phyloP scores from a whole-genome alignment of 2,329 filamentous ascomycete genomes.

The Verticillium isaacii region DNA sequence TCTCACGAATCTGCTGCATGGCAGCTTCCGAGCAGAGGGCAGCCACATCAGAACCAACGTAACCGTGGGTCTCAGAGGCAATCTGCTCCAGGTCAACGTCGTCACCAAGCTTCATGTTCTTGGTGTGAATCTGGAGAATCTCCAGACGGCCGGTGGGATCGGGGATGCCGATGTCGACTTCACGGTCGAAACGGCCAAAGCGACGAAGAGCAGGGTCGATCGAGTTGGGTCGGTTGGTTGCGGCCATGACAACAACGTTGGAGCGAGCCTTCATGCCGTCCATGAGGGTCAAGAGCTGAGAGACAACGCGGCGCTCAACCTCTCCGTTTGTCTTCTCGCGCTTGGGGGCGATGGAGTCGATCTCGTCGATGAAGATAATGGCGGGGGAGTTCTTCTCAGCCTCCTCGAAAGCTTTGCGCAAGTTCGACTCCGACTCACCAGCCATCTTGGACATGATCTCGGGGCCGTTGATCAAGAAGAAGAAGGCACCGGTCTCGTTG shows the following conservation, averaged over 20 bases:
- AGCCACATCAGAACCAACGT: constrained; percentile 96
- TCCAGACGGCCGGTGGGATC: constrained; percentile 97
- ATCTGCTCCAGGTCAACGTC: constrained; percentile 97
- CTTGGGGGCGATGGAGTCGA: constrained; percentile 98
- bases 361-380: constrained; percentile 99
- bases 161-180: constrained; percentile 96
- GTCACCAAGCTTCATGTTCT: constrained; percentile 99
- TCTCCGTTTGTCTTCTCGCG: constrained; percentile 99
- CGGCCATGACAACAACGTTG: constrained; percentile 98
- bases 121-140: constrained; percentile 99
- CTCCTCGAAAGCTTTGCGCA: constrained; percentile 99
- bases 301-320: constrained; percentile 97
- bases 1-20: constrained; percentile 99
- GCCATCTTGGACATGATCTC: constrained; percentile 99
- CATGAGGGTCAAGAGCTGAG: constrained; percentile 93
- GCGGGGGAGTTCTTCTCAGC: constrained; percentile 99
- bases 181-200: constrained; percentile 97
- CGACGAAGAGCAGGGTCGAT: constrained; percentile 96
- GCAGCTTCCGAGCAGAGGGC: constrained; percentile 98
- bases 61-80: constrained; percentile 96
- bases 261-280: constrained; percentile 99
- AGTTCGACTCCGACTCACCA: constrained; percentile 96
- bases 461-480: constrained; percentile 98
- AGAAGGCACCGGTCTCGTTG: constrained; percentile 98
- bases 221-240: constrained; percentile 97